Base-by-base conservation (phyloP, 2,329 filamentous ascomycete genomes). In the Xylariales sp. region DNA sequence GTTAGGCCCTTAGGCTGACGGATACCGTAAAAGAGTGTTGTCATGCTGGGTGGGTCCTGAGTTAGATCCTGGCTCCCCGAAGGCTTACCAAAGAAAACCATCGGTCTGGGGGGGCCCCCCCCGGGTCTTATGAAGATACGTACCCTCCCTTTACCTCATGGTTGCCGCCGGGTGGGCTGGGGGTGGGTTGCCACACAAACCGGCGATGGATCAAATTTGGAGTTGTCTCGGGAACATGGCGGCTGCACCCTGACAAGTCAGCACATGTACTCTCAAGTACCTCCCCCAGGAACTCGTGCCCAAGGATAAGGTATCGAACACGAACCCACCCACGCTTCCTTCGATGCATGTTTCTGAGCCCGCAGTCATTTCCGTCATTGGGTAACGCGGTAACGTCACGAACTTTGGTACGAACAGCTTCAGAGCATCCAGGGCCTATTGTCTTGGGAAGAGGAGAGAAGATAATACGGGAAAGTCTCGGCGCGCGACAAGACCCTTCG, bases 41-140 rank as follows among this genome's bases (percentile, higher is more conserved):
- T 31, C 37, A 39, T 39, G 27, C 37, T 22, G 25, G 34, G 22
- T 35, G 21, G 33, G 20, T 21, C 24, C 14, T 19, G 35, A 24
- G 20, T 24, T 24, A 38, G 35, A 38, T 38, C 35, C 35, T 28
- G 21, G 35, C 35, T 24, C 35, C 35, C 27, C 37, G 51, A 46
- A 53, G 51, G 48, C 49, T 51, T 51, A 53, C 51, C 48, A 54
- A 53, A 53, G 51, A 47, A n/a, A 56, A 49, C 43, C 44, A 39
- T 39, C 25, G 38, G 16, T 32, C 38, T 40, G 38, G 38, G 28
- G 38, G 14, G 25, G 14, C n/a, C n/a, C n/a, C 21, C 21, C 16
- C 34, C 34, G 34, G 34, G 28, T 27, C 34, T 37, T 37, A 35
- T 15, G 33, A n/a, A 6, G 35, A 28, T 38, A 31, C 27, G 37